These are phyloP conservation scores for Chrysosporium keratinophilum DNA, from an alignment of 2,329 filamentous ascomycete genomes.

Conservation along the genomic window DNA sequence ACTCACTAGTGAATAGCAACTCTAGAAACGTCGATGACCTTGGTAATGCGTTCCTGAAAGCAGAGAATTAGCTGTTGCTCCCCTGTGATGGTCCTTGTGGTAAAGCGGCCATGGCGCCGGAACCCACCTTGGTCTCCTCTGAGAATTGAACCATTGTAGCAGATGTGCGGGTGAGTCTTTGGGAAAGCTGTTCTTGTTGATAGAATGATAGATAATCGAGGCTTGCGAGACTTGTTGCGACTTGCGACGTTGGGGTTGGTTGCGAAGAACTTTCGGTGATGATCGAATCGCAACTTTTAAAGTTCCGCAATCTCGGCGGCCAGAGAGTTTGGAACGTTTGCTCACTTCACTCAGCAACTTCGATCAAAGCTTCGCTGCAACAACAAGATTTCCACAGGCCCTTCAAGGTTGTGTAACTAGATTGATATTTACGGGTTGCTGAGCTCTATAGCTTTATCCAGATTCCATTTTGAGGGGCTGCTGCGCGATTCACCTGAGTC, in stretches of 20 bases:
- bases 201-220: neutral
- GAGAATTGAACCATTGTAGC: slow-evolving; percentile 56
- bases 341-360: neutral
- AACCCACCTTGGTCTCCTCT: slow-evolving; percentile 83
- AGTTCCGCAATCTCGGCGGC: slow-evolving; percentile 4
- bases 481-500: neutral
- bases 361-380: neutral
- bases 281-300: slow-evolving; percentile 6
- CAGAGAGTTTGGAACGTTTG: slow-evolving; percentile 11
- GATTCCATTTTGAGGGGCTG: neutral
- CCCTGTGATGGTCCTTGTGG: neutral
- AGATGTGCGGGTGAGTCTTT: neutral
- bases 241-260: neutral
- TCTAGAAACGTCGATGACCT: slow-evolving; percentile 88
- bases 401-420: neutral
- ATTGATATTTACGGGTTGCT: neutral
- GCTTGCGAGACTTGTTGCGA: neutral
- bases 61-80: neutral
- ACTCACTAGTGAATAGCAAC: slow-evolving; percentile 91
- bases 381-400: neutral
- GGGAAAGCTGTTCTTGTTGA: neutral
- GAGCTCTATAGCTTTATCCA: neutral
- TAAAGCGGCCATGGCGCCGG: neutral
- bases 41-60: slow-evolving; percentile 83
- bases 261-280: neutral